A percentile compares a stretch with the other conserved stretches of the same genome.
Conservation (phyloP, 116 monocot genomes). For the Zostera marina region DNA sequence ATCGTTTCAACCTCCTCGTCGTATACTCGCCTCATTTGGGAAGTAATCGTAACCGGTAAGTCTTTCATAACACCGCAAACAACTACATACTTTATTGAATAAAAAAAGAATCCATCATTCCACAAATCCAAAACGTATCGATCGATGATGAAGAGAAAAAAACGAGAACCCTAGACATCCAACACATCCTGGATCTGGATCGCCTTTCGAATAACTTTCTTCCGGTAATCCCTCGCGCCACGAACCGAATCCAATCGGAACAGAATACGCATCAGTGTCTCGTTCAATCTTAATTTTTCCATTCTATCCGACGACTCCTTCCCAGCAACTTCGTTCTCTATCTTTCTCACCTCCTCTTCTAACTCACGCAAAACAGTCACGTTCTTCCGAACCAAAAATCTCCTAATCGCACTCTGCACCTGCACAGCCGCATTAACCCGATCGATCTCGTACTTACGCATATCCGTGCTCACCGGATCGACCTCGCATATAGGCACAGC, state of each 20-base stretch:
- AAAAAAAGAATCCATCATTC: too few species aligned
- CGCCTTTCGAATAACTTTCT: conserved; percentile 41
- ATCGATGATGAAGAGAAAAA: too few species aligned
- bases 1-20: conserved; percentile 57
- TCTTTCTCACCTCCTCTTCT: conserved; percentile 11
- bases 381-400: conserved; percentile 11
- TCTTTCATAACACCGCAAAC: too few species aligned
- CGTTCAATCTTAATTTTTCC: conserved; percentile 36
- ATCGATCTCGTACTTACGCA: not conserved
- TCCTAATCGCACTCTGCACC: conserved; percentile 12
- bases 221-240: conserved; percentile 64
- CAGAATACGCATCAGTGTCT: conserved; percentile 65
- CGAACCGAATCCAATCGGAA: conserved; percentile 55
- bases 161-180: conserved; percentile 4
- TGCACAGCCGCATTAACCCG: not conserved
- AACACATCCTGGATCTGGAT: conserved; percentile 54
- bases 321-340: conserved; percentile 5
- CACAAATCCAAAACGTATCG: too few species aligned
- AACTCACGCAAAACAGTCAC: conserved; percentile 3
- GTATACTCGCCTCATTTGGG: conserved; percentile 72
- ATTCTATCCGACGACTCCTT: conserved; percentile 10
- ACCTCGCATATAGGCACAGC: too few species aligned
- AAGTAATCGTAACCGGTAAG: too few species aligned
- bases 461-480: too few species aligned
- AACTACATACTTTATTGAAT: too few species aligned